phyloP scores from a whole-genome alignment of 1,284 basidiomycete genomes.

The Stygiomarasmius scandens region DNA sequence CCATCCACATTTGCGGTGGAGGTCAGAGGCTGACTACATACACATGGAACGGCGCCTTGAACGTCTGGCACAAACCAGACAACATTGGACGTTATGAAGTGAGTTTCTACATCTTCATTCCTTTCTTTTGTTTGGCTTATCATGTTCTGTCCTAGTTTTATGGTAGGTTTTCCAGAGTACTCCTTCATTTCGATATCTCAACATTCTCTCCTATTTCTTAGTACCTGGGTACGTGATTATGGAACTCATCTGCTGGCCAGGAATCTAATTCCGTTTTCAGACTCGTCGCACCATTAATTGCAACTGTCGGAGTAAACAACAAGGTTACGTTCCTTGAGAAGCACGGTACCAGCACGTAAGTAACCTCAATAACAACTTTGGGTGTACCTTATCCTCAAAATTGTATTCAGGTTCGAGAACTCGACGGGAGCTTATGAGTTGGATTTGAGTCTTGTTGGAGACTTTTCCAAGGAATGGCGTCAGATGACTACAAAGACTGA shows the following conservation, averaged over 20 bases:
- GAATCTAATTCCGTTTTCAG: slow-evolving; percentile 35
- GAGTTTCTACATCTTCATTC: slow-evolving; percentile 17
- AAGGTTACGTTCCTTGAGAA: slow-evolving; percentile 81
- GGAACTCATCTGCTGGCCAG: not conserved
- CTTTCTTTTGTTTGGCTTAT: not conserved
- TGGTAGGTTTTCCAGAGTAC: slow-evolving; percentile 37
- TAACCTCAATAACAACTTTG: not conserved
- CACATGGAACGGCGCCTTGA: slow-evolving; percentile 59
- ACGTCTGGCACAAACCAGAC: slow-evolving; percentile 63
- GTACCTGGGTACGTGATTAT: slow-evolving; percentile 45
- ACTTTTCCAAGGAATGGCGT: slow-evolving; percentile 66
- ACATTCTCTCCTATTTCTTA: slow-evolving; percentile 18
- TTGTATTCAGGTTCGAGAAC: slow-evolving; percentile 49
- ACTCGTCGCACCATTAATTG: slow-evolving; percentile 69
- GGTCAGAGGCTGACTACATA: slow-evolving; percentile 54
- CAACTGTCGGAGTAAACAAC: slow-evolving; percentile 75
- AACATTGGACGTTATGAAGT: slow-evolving; percentile 72
- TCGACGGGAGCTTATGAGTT: slow-evolving; percentile 78
- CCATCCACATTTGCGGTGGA: slow-evolving; percentile 65
- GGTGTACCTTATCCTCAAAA: not conserved
- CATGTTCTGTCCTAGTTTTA: slow-evolving; percentile 49
- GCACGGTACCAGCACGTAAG: slow-evolving; percentile 42
- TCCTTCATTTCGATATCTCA: not conserved
- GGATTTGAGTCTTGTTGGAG: slow-evolving; percentile 56
- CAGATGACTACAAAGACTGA: slow-evolving; percentile 74